phyloP scores from a whole-genome alignment of 1,284 basidiomycete genomes.

The Leccinum insolens region DNA sequence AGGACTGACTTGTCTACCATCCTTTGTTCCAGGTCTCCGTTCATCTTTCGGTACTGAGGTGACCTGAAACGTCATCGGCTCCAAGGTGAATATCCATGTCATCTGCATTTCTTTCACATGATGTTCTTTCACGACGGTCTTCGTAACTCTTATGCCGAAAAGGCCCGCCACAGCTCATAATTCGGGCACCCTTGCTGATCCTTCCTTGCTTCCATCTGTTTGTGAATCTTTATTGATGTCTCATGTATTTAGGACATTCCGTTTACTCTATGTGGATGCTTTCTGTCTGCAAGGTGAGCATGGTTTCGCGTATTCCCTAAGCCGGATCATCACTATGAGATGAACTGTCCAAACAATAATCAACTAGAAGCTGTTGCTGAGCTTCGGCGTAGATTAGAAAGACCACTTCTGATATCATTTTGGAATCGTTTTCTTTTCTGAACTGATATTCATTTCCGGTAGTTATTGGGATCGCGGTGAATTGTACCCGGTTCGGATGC shows the following conservation, averaged over 20 bases:
- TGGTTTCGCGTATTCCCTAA: background rate
- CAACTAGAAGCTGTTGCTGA: conserved; percentile 89
- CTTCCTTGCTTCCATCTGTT: background rate
- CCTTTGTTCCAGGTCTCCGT: background rate
- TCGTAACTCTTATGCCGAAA: conserved; percentile 81
- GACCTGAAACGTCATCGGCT: fast-evolving
- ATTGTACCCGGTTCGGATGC: background rate
- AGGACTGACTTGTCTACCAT: conserved; percentile 9
- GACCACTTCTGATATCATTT: conserved; percentile 19
- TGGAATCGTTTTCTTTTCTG: background rate
- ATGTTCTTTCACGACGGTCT: conserved; percentile 86
- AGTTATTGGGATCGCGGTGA: background rate
- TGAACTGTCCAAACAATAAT: conserved; percentile 51
- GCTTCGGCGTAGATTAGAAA: conserved; percentile 63
- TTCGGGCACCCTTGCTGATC: conserved; percentile 79
- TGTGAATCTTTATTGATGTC: conserved; percentile 5
- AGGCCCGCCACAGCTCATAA: conserved; percentile 85
- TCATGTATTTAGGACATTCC: conserved; percentile 3
- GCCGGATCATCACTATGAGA: background rate
- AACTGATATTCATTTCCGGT: background rate
- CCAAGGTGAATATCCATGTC: conserved; percentile 15
- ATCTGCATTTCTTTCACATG: conserved; percentile 36
- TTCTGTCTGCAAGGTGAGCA: conserved; percentile 15
- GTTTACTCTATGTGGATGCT: background rate
- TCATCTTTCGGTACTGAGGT: background rate